Percentiles rank a stretch among this genome's conserved stretches.
phyloP scores from a whole-genome alignment of 768 basidiomycete genomes.

The Dioszegia hungarica region DNA sequence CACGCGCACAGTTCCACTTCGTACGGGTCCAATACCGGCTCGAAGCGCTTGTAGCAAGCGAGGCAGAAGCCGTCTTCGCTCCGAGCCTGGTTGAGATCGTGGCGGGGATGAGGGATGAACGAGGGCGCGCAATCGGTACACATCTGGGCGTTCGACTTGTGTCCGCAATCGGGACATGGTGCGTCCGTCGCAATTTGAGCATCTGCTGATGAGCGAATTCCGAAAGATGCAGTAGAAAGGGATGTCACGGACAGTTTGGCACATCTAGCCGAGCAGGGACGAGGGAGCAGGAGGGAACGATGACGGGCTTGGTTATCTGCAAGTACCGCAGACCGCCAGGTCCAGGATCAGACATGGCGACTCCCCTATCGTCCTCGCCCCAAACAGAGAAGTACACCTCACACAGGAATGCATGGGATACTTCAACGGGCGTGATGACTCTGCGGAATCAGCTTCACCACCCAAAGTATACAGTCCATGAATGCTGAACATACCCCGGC shows the following conservation, averaged over 20 bases:
- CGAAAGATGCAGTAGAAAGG: neutral
- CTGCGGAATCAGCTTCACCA: neutral
- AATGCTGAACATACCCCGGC: slow-evolving; percentile 34
- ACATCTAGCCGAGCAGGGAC: neutral
- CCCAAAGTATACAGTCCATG: no score
- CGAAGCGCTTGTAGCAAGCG: neutral
- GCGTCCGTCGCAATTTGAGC: no score
- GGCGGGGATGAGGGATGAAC: slow-evolving; percentile 2
- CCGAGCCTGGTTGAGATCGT: neutral
- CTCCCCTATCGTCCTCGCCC: slow-evolving; percentile 24
- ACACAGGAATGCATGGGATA: slow-evolving; percentile 17
- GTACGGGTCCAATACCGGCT: neutral
- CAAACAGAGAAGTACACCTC: slow-evolving; percentile 37
- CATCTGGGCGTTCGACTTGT: neutral
- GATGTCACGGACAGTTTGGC: neutral
- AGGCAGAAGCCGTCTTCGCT: neutral
- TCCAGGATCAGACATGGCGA: slow-evolving; percentile 4
- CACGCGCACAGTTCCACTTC: slow-evolving; percentile 10
- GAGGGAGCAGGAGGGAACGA: slow-evolving; percentile 19
- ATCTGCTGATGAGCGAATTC: neutral
- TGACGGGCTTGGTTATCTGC: slow-evolving; percentile 17
- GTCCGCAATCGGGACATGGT: neutral
- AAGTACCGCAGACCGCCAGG: slow-evolving; percentile 28
- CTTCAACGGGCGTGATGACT: slow-evolving; percentile 9
- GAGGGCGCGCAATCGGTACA: slow-evolving; percentile 2